These are phyloP conservation scores for Arbutus unedo DNA, from an alignment of 148 eudicot genomes.

Conservation along the genomic window DNA sequence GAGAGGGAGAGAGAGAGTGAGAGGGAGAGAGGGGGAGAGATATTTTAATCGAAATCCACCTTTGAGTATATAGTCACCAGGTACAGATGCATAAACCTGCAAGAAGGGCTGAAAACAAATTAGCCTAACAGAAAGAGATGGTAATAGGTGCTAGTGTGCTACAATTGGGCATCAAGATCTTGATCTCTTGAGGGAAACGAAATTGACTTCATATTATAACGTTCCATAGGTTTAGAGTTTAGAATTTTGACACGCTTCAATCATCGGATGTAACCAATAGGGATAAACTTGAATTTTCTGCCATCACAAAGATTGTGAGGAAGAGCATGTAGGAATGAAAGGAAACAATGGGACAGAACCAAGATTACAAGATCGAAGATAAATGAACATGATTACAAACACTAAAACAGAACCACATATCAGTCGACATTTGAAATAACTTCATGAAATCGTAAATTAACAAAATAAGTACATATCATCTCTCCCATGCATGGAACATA, in stretches of 20 bases:
- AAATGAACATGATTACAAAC: not conserved
- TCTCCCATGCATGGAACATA: constrained; percentile 12
- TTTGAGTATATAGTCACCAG: not conserved
- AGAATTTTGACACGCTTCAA: not conserved
- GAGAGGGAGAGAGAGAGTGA: too few species aligned
- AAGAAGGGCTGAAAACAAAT: not conserved
- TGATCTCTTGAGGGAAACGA: not conserved
- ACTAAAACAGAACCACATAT: not conserved
- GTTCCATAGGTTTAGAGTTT: not conserved
- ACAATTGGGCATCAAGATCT: not conserved
- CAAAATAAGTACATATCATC: not conserved
- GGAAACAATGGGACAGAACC: not conserved
- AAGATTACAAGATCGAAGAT: not conserved
- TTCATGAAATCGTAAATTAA: not conserved
- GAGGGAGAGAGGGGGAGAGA: not conserved
- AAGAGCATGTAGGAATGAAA: too few species aligned
- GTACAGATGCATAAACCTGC: not conserved
- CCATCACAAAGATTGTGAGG: too few species aligned
- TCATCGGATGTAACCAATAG: not conserved
- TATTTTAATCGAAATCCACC: not conserved
- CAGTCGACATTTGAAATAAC: not conserved
- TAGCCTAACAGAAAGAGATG: not conserved
- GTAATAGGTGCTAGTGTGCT: not conserved
- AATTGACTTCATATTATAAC: not conserved
- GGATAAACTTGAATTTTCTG: not conserved